Percentiles rank a stretch among this genome's conserved stretches.
phyloP scores from a whole-genome alignment of 2,329 filamentous ascomycete genomes.

The Rugonectria rugulosa region DNA sequence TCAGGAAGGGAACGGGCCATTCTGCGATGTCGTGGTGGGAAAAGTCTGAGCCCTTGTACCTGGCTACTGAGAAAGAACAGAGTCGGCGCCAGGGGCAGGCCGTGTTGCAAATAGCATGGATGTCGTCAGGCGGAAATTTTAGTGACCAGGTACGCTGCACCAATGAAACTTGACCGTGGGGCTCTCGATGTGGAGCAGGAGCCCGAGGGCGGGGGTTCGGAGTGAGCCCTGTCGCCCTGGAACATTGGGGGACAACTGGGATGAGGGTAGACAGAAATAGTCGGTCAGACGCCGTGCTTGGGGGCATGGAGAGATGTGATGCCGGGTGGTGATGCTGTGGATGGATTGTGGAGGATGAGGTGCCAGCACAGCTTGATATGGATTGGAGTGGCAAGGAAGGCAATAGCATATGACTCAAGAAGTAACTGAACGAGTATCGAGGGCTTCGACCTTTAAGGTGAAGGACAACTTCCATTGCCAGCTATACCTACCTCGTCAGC shows the following conservation, averaged over 20 bases:
- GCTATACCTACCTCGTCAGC: neutral
- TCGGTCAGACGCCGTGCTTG: constrained; percentile 14
- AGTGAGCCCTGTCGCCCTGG: constrained; percentile 9
- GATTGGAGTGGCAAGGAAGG: too few relatives aligned
- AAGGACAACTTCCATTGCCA: too few relatives aligned
- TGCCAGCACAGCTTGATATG: neutral
- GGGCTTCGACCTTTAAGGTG: too few relatives aligned
- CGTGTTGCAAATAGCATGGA: constrained; percentile 22
- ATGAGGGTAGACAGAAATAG: constrained; percentile 19
- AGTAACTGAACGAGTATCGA: too few relatives aligned
- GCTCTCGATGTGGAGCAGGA: constrained; percentile 26
- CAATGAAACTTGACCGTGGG: constrained; percentile 25
- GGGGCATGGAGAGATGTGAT: neutral
- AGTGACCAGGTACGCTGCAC: constrained; percentile 28
- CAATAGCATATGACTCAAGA: too few relatives aligned
- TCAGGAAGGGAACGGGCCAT: constrained; percentile 26
- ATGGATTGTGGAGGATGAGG: neutral
- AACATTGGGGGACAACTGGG: constrained; percentile 7
- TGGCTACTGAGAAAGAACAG: constrained; percentile 15
- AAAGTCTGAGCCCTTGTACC: constrained; percentile 31
- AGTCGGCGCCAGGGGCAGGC: constrained; percentile 18
- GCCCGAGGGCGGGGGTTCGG: constrained; percentile 19
- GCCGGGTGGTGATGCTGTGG: neutral
- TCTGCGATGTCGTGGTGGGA: constrained; percentile 27
- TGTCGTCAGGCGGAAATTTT: constrained; percentile 35